phyloP scores from a whole-genome alignment of 2,329 filamentous ascomycete species.

The Pseudocercospora pini-densiflorae region DNA sequence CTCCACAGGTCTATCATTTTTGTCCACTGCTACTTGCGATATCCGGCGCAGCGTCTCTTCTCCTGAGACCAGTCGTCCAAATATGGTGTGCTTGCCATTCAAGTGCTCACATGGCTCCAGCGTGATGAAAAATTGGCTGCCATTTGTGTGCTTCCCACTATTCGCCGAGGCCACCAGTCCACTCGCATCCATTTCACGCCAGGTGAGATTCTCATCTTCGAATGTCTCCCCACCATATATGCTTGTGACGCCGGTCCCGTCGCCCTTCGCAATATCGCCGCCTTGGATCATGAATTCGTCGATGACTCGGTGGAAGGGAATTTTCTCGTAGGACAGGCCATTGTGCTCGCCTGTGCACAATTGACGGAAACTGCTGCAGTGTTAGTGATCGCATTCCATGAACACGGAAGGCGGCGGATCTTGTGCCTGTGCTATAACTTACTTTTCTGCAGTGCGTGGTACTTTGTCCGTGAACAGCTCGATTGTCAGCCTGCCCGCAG shows the following conservation, averaged over 20 bases:
- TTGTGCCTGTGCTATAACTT: conserved; percentile 19
- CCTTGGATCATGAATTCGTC: conserved; percentile 53
- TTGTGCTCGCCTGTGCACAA: conserved; percentile 48
- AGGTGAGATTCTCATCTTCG: conserved; percentile 48
- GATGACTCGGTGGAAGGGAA: conserved; percentile 48
- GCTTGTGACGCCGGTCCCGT: conserved; percentile 47
- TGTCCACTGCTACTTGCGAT: conserved; percentile 44
- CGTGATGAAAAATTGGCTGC: conserved; percentile 51
- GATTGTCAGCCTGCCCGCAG: conserved; percentile 49
- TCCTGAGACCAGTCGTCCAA: conserved; percentile 45
- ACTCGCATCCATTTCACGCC: conserved; percentile 46
- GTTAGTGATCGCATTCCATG: conserved; percentile 22
- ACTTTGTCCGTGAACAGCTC: conserved; percentile 53
- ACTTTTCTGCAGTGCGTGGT: conserved; percentile 54
- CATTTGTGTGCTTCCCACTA: conserved; percentile 47
- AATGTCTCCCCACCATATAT: conserved; percentile 46
- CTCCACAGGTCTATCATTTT: conserved; percentile 42
- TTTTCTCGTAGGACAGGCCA: conserved; percentile 44
- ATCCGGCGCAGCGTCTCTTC: conserved; percentile 42
- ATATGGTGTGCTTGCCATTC: conserved; percentile 49
- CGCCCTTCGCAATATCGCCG: conserved; percentile 47
- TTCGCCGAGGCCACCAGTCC: conserved; percentile 50
- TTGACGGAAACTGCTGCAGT: conserved; percentile 47
- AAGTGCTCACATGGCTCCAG: conserved; percentile 45
- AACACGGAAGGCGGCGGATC: neutral